Evolutionary conservation across 306 rosid genomes (phyloP), one percentile per base, ranked within the genome.

Genomic region (Prunus campanulata): DNA sequence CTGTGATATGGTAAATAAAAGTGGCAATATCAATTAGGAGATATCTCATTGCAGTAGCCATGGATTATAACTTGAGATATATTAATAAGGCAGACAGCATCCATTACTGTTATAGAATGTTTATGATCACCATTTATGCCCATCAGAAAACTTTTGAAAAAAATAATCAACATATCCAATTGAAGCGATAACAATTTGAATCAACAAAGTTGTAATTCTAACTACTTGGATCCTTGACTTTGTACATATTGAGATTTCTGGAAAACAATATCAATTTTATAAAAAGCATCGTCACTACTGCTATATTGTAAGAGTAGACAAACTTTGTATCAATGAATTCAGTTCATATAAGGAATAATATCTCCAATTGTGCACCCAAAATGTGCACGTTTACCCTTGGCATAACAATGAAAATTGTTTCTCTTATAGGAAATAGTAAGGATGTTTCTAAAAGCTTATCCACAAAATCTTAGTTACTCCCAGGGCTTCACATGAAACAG

Each of bases 1-100:
- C 96, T 94, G 92, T 6, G 74, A 77, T 83, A 85, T 49, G 81
- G 67, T 77, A 81, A 78, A 65, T 57, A 67, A 65, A 86, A 77
- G 81, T 24, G 78, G 57, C 19, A 81, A 73, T 56, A 71, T 63
- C 62, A 66, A 64, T 76, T 68, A 79, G 79, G 71, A 61, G 77
- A 64, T 74, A 80, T 74, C 44, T 75, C 61, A 55, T 16, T 19
- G 15, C 56, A 67, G 60, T 48, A 75, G 67, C 11, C 48, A 24
- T 54, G 71, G 70, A 68, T 52, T 52, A 27, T 35, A 30, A 18
- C 25, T 30, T 50, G 49, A 12, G 56, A 49, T 39, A 64, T 11
- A 47, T 5, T n/a, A 4, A 16, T 60, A 59, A 81, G n/a, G 46
- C 22, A 29, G 18, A 14, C 68, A 42, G 27, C 19, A 44, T 24